Evolutionary conservation across 176 grass and related monocot species (phyloP), one percentile per base, ranked within the genome.

Genomic region (Musa beccarii): DNA sequence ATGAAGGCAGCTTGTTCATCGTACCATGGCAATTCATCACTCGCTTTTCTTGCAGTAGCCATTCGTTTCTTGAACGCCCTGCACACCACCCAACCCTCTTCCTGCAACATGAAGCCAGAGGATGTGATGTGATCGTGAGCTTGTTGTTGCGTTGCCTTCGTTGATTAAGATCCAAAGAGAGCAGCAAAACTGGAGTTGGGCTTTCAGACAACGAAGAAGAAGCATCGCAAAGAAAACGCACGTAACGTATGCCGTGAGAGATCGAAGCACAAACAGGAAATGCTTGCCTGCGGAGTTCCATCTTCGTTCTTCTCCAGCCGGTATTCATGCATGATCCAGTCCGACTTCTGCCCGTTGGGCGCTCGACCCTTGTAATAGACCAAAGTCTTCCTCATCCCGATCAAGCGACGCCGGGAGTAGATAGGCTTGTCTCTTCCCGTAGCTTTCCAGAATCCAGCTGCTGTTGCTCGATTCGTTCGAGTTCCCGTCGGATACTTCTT

Each of bases 21-120:
- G 8, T 91, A 93, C 94, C 94, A 93, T 9, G 89, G 79, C 81
- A 89, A 86, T 14, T 90, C 86, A 17, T 93, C 90, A 16, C 81
- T 50, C 1, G 90, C 88, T 72, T 74, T 90, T 81, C 85, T 84
- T 65, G 87, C 78, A 11, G 83, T 90, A 17, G 93, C 89, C 19
- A 92, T 54, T 53, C 89, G 79, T 81, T 96, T 96, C 51, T 96
- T 96, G 85, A 96, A 96, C 53, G 90, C 93, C 74, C 90, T 87
- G 21, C 93, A 96, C 14, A 92, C 93, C 24, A 96, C 93, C 93
- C 93, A 96, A 7, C 93, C 93, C 81, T 96, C 93, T 78, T 96
- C 93, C 93, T 96, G 87, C 50, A 83, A 71, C 34, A 29, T 22
- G 25, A 69, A 43, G 1, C 23, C 2, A 52, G 34, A 43, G 34